Evolutionary conservation across 2,329 filamentous ascomycete species (phyloP), one percentile per base, ranked within the genome.

Genomic region (Alternaria brassicicola): DNA sequence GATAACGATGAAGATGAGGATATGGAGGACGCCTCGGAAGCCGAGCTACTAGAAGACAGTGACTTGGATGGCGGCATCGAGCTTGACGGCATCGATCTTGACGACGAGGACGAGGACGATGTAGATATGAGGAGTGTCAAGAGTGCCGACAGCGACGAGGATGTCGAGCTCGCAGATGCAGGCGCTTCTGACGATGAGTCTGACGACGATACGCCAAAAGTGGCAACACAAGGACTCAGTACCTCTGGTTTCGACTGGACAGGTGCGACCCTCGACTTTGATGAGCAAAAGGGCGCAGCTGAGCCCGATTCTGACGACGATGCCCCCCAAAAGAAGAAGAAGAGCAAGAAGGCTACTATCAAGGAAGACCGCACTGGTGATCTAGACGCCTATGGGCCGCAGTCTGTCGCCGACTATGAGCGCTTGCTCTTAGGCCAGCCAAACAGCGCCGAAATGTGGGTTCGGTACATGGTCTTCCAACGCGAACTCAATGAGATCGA

Each of bases 391-490:
- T 87, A 93, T 67, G 94, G 94, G 0, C 95, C 95, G 2, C 93
- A 96, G 75, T 94, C 92, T 1, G 86, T 91, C 15, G 91, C 90
- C 62, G 96, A 99, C 78, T 99, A 93, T 76, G 96, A 99, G 80
- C 89, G 95, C 67, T 88, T 97, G 23, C 86, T 99, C 39, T 86
- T 99, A 21, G 92, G 93, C 55, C 91, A 96, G 75, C 93, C 95
- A 2, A 93, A 98, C 79, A 94, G 91, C n/a, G 96, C 94, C 0
- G 84, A 89, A 61, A 85, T 98, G 26, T 99, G 95, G 95, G 91
- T 97, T 53, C 87, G 92, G 65, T 99, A 99, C 80, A 98, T 99
- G 92, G 93, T 93, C n/a, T 96, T 96, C 85, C 92, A 98, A 79
- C 89, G 97, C 77, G 90, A 96, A 74, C 86, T 96, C 51, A 92